A percentile compares a stretch with the other conserved stretches of the same genome.
Conservation (phyloP, 768 basidiomycete genomes). For the Amanita pseudoporphyria region DNA sequence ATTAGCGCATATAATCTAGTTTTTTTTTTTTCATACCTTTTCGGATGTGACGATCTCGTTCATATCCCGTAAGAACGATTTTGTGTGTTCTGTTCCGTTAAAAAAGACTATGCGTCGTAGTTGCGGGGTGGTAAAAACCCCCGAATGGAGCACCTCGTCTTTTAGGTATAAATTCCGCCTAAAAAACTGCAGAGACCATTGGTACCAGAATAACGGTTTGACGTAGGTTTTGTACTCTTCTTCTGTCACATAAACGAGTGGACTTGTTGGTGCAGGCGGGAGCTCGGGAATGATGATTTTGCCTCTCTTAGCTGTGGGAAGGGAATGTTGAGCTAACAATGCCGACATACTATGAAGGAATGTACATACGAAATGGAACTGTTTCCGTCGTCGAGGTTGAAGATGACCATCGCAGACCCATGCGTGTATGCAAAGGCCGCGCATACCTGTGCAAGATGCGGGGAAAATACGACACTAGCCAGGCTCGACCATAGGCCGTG, state of each 20-base stretch:
- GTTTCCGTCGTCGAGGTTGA: background rate
- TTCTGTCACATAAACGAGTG: background rate
- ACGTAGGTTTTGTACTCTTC: background rate
- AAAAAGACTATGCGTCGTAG: background rate
- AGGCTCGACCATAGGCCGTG: no score
- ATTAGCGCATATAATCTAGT: background rate
- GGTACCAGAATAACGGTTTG: background rate
- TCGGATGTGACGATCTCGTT: background rate
- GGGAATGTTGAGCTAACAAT: background rate
- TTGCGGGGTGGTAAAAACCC: background rate
- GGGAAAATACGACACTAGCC: no score
- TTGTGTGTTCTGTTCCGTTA: background rate
- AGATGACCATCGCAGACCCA: no score
- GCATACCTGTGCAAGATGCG: no score
- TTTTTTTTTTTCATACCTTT: background rate
- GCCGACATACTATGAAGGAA: background rate
- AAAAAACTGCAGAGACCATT: background rate
- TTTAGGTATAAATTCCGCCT: background rate
- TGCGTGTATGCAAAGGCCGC: no score
- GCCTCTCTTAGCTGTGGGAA: background rate
- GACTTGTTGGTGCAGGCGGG: background rate
- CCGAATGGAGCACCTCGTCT: background rate
- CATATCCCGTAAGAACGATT: background rate
- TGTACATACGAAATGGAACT: background rate
- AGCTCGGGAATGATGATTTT: background rate